These are phyloP conservation scores for Setomelanomma holmii DNA, from an alignment of 2,329 filamentous ascomycete species.

Conservation along the genomic window DNA sequence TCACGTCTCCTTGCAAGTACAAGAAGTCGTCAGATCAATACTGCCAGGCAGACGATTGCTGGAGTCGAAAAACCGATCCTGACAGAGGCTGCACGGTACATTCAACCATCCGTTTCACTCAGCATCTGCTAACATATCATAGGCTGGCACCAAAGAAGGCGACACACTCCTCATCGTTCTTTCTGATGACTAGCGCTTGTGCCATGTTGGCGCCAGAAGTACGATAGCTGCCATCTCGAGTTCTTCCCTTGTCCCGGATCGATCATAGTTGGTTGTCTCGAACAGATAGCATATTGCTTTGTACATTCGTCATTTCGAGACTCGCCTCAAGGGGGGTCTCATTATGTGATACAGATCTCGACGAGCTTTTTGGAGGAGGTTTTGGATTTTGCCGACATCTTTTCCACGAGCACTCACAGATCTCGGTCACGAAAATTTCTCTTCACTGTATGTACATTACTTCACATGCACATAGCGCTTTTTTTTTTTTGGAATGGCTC, in stretches of 20 bases:
- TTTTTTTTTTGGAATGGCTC: too few species aligned
- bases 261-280: not conserved
- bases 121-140: not conserved
- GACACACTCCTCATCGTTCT: slow-evolving; percentile 38
- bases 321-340: not conserved
- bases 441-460: not conserved
- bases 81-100: slow-evolving; percentile 81
- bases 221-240: too few species aligned
- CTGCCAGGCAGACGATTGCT: slow-evolving; percentile 57
- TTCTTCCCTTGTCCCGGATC: too few species aligned
- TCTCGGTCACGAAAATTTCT: slow-evolving; percentile 1
- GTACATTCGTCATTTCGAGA: slow-evolving; percentile 30
- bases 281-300: slow-evolving; percentile 14
- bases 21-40: slow-evolving; percentile 71
- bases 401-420: slow-evolving; percentile 7
- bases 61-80: slow-evolving; percentile 43
- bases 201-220: not conserved
- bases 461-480: not conserved
- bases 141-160: slow-evolving; percentile 33
- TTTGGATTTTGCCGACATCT: slow-evolving; percentile 22
- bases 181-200: slow-evolving; percentile 26
- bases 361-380: slow-evolving; percentile 26
- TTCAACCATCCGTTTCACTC: not conserved
- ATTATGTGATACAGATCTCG: slow-evolving; percentile 24
- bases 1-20: slow-evolving; percentile 63